Conservation (phyloP, 331 rosid species). For the Telfairia occidentalis region DNA sequence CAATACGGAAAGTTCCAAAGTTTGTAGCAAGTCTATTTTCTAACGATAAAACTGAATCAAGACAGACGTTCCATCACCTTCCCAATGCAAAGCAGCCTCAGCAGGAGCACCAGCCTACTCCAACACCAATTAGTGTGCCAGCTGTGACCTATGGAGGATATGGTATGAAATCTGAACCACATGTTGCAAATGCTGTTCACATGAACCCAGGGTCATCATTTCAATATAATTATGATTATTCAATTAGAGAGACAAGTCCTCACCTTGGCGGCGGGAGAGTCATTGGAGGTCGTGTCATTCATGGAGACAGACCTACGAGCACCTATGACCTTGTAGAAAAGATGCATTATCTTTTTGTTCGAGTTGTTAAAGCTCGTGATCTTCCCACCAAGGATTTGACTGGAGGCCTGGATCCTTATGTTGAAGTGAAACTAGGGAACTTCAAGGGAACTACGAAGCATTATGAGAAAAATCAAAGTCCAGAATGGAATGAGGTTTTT, state of each 20-base stretch:
- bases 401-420: constrained; percentile 83
- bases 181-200: constrained; percentile 22
- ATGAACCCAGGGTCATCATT: constrained; percentile 31
- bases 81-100: constrained; percentile 29
- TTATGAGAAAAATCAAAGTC: constrained; percentile 56
- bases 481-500: constrained; percentile 92
- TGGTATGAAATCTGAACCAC: constrained; percentile 44
- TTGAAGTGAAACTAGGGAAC: constrained; percentile 79
- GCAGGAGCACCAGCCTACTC: constrained; percentile 23
- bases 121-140: constrained; percentile 16
- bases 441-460: constrained; percentile 61
- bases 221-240: constrained; percentile 47
- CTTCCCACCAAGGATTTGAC: constrained; percentile 59
- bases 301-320: constrained; percentile 29
- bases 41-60: constrained; percentile 34
- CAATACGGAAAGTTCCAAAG: constrained; percentile 20
- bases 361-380: constrained; percentile 82
- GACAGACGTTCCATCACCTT: constrained; percentile 49
- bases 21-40: constrained; percentile 32
- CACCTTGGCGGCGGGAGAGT: constrained; percentile 76
- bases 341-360: constrained; percentile 68
- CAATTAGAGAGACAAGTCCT: constrained; percentile 82
- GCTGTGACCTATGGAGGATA: constrained; percentile 27
- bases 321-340: constrained; percentile 86
- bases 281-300: constrained; percentile 57